phyloP scores from a whole-genome alignment of 306 rosid species.

The Cyclanthera cordifolia region DNA sequence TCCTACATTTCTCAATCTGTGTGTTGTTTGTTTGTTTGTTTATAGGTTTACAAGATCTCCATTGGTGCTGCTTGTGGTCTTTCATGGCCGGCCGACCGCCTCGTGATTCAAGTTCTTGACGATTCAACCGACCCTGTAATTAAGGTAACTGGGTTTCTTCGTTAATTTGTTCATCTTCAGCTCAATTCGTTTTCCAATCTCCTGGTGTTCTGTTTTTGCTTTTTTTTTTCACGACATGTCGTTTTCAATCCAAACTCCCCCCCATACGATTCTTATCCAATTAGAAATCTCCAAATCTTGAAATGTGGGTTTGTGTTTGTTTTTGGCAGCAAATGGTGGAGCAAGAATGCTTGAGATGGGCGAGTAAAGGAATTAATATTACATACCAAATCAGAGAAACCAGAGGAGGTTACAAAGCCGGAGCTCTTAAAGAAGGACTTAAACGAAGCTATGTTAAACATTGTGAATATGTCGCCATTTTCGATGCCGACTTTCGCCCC shows the following conservation, averaged over 20 bases:
- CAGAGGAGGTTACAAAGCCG: conserved; percentile 82
- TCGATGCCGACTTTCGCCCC: conserved; percentile 91
- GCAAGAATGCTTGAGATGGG: conserved; percentile 90
- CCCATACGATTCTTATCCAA: too few species aligned
- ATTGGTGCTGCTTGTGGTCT: conserved; percentile 97
- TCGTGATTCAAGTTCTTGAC: conserved; percentile 93
- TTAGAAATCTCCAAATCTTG: too few species aligned
- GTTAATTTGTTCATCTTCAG: too few species aligned
- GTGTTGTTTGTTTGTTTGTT: background rate
- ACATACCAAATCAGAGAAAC: conserved; percentile 81
- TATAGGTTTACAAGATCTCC: conserved; percentile 85
- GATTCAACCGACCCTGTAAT: conserved; percentile 84
- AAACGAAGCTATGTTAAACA: conserved; percentile 81
- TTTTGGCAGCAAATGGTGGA: conserved; percentile 87
- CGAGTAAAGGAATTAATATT: conserved; percentile 75
- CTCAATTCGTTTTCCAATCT: too few species aligned
- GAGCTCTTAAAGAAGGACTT: conserved; percentile 86
- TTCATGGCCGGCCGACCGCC: conserved; percentile 95
- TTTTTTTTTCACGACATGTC: too few species aligned
- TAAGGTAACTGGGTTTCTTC: too few species aligned
- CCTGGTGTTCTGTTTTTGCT: too few species aligned
- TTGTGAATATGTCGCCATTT: conserved; percentile 80
- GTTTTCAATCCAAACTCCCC: background rate
- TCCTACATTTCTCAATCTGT: too few species aligned
- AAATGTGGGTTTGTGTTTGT: background rate